phyloP scores from a whole-genome alignment of 1,284 basidiomycete genomes.

The Leccinum subfulvum region DNA sequence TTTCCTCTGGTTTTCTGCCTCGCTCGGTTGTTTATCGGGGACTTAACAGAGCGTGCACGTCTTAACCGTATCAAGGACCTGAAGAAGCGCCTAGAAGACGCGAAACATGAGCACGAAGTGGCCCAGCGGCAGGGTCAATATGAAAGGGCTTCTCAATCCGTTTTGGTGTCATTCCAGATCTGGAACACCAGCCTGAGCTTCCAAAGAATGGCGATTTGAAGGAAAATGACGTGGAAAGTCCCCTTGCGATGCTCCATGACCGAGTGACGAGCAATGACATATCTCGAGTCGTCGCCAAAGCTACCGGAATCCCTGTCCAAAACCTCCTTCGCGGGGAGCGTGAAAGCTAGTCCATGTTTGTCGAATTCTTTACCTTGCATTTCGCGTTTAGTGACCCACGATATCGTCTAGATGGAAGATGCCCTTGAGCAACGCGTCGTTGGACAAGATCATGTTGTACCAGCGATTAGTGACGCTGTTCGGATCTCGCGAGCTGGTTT shows the following conservation, averaged over 20 bases:
- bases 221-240: constrained; percentile 45
- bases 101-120: constrained; percentile 84
- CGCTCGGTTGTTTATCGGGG: background rate
- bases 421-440: constrained; percentile 74
- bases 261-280: constrained; percentile 89
- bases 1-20: background rate
- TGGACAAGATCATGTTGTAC: constrained; percentile 84
- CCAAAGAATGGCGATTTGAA: constrained; percentile 54
- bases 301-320: constrained; percentile 90
- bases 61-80: constrained; percentile 76
- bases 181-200: constrained; percentile 74
- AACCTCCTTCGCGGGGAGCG: constrained; percentile 87
- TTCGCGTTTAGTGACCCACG: constrained; percentile 3
- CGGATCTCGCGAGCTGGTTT: constrained; percentile 89
- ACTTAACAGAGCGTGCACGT: constrained; percentile 63
- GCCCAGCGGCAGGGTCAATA: constrained; percentile 85
- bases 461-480: constrained; percentile 83
- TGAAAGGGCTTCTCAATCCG: constrained; percentile 80
- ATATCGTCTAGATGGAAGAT: constrained; percentile 76
- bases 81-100: constrained; percentile 80
- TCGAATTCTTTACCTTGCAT: constrained; percentile 8
- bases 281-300: constrained; percentile 82
- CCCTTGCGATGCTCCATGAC: constrained; percentile 75
- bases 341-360: constrained; percentile 83
- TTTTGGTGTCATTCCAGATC: constrained; percentile 81